Evolutionary conservation across 306 rosid genomes (phyloP).

Genomic region (Prunus davidiana): DNA sequence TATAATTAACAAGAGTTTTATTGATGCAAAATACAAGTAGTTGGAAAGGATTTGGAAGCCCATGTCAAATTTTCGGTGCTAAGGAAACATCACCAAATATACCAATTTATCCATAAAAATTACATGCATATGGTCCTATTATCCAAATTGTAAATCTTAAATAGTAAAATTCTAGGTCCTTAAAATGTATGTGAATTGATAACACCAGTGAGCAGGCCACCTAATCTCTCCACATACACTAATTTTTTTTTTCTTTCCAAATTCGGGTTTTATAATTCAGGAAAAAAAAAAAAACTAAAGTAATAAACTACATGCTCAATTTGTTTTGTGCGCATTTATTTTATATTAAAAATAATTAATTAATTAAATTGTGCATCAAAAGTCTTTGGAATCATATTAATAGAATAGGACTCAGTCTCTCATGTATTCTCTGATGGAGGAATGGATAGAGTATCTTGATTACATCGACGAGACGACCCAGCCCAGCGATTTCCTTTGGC

Average conservation of each 20-base stretch:
- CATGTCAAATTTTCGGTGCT: no score
- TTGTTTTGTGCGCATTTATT: not conserved
- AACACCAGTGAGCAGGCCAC: not conserved
- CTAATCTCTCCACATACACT: not conserved
- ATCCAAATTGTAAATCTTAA: no score
- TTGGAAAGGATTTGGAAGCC: not conserved
- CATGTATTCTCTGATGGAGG: conserved; percentile 21
- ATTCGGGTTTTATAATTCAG: not conserved
- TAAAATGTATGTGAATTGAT: no score
- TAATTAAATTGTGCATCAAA: not conserved
- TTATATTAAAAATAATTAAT: no score
- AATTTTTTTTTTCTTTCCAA: not conserved
- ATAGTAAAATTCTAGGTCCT: no score
- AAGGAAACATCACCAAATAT: no score
- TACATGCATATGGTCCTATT: no score
- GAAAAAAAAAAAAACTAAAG: not conserved
- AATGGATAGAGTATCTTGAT: conserved; percentile 53
- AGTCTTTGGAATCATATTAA: not conserved
- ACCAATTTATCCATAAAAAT: no score
- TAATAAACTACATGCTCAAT: not conserved
- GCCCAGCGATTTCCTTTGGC: conserved; percentile 56
- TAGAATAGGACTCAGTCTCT: not conserved
- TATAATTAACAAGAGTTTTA: no score
- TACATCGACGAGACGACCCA: conserved; percentile 42
- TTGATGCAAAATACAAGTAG: not conserved